phyloP scores from a whole-genome alignment of 2,329 filamentous ascomycete species.

The Talaromyces sp. region DNA sequence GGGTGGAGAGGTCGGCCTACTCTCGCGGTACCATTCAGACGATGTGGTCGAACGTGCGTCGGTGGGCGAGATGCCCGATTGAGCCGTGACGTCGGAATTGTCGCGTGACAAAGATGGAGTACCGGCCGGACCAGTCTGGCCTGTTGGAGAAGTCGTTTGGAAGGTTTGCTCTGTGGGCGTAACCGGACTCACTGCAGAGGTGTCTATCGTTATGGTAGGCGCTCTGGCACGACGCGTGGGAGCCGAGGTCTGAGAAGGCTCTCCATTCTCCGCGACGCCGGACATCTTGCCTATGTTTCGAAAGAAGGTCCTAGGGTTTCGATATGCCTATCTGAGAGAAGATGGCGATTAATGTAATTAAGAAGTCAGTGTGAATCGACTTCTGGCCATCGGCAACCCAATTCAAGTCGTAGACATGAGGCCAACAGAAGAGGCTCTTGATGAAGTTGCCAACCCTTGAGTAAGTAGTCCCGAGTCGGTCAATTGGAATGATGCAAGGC shows the following conservation, averaged over 20 bases:
- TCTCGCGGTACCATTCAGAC: slow-evolving; percentile 56
- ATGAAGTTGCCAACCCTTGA: neutral
- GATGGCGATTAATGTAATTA: neutral
- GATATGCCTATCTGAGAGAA: neutral
- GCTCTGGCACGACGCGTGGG: slow-evolving; percentile 43
- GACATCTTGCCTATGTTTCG: slow-evolving; percentile 27
- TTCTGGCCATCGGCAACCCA: neutral
- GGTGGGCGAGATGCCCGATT: slow-evolving; percentile 38
- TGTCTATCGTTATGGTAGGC: slow-evolving; percentile 57
- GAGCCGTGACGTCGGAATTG: slow-evolving; percentile 30
- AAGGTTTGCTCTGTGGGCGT: slow-evolving; percentile 2
- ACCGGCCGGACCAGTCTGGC: slow-evolving; percentile 34
- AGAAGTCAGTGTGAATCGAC: neutral
- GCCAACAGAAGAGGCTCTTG: neutral
- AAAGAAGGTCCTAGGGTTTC: neutral
- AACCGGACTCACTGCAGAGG: slow-evolving; percentile 48
- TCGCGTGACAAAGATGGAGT: slow-evolving; percentile 26
- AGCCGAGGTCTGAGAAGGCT: slow-evolving; percentile 28
- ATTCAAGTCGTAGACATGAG: neutral
- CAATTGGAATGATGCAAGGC: neutral
- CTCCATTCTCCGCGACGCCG: slow-evolving; percentile 26
- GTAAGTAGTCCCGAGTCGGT: neutral
- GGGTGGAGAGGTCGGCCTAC: slow-evolving; percentile 63
- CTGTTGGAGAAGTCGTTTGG: slow-evolving; percentile 29
- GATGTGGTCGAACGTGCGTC: slow-evolving; percentile 54